phyloP scores from a whole-genome alignment of 2,329 filamentous ascomycete genomes.

The Aspergillus sergii region DNA sequence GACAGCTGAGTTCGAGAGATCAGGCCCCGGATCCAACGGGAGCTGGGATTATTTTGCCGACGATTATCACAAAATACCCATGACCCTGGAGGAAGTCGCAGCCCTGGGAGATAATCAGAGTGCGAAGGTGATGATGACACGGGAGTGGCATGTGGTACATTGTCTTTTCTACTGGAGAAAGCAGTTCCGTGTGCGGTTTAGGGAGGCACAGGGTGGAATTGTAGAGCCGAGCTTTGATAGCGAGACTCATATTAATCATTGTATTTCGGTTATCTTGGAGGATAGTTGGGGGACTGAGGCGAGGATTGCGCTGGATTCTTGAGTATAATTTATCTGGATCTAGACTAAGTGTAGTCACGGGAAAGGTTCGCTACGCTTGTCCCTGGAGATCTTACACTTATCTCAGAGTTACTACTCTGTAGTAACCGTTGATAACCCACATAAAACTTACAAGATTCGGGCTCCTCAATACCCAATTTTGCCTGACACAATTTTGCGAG shows the following conservation, averaged over 20 bases:
- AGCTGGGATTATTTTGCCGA: neutral
- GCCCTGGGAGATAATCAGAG: neutral
- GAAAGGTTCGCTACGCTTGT: neutral
- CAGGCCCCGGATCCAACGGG: neutral
- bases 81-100: neutral
- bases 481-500: too few species aligned
- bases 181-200: neutral
- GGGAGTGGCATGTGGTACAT: neutral
- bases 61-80: neutral
- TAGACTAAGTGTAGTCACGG: neutral
- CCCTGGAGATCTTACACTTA: neutral
- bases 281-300: neutral
- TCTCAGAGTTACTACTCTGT: too few species aligned
- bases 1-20: neutral
- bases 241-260: neutral
- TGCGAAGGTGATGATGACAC: neutral
- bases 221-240: neutral
- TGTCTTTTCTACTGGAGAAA: neutral
- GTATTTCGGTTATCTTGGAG: neutral
- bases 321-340: neutral
- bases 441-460: too few species aligned
- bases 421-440: too few species aligned
- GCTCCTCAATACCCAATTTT: too few species aligned
- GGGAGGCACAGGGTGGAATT: neutral
- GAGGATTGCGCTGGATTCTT: neutral